Conservation (phyloP, 768 basidiomycete species). For the Suillus fuscotomentosus region DNA sequence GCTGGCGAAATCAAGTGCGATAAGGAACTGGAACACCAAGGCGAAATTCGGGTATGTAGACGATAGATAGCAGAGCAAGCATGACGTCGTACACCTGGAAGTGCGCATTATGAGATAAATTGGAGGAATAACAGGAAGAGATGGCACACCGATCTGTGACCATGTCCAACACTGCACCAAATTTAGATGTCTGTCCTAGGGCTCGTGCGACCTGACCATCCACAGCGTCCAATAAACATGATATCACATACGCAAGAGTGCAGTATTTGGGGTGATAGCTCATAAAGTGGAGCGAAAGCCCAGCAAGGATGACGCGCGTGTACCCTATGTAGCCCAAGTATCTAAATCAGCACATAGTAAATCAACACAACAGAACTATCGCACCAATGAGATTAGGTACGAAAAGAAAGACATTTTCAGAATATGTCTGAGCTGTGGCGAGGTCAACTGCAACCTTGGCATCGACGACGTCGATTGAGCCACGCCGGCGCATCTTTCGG, state of each 20-base stretch:
- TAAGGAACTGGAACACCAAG: slow-evolving; percentile 89
- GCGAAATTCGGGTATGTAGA: slow-evolving; percentile 87
- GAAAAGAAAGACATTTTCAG: slow-evolving; percentile 97
- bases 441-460: slow-evolving; percentile 86
- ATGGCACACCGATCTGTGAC: slow-evolving; percentile 87
- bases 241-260: slow-evolving; percentile 85
- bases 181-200: slow-evolving; percentile 89
- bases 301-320: slow-evolving; percentile 86
- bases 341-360: slow-evolving; percentile 1
- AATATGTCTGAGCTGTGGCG: slow-evolving; percentile 80
- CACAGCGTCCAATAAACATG: slow-evolving; percentile 91
- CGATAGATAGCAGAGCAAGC: slow-evolving; percentile 90
- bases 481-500: slow-evolving; percentile 41
- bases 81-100: slow-evolving; percentile 92
- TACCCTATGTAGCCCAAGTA: slow-evolving; percentile 58
- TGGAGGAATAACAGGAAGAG: not conserved
- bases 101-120: slow-evolving; percentile 2
- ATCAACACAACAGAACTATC: slow-evolving; percentile 21
- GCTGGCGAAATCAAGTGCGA: slow-evolving; percentile 94
- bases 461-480: slow-evolving; percentile 70
- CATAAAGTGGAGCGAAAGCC: slow-evolving; percentile 88
- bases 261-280: slow-evolving; percentile 92
- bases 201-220: slow-evolving; percentile 92
- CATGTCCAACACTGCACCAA: slow-evolving; percentile 98
- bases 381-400: slow-evolving; percentile 94